These are phyloP conservation scores for Phytophthora fragariae DNA, from an alignment of 352 stramenopile genomes.

Conservation along the genomic window DNA sequence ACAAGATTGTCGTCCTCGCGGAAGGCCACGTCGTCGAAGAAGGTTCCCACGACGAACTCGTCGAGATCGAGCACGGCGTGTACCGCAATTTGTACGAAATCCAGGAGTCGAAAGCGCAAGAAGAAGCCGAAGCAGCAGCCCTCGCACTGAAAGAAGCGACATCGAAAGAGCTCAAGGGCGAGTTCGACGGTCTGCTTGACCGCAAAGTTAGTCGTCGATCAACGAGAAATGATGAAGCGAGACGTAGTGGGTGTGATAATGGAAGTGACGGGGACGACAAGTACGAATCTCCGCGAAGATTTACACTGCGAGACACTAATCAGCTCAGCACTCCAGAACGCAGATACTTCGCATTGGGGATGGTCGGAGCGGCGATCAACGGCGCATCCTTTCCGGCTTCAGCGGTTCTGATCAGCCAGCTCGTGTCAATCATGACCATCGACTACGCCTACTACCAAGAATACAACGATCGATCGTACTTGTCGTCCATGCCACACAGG, in stretches of 20 bases:
- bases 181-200: background rate
- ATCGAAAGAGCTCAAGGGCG: background rate
- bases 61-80: background rate
- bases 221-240: background rate
- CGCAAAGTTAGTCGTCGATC: background rate
- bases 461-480: conserved; percentile 35
- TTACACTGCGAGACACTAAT: conserved; percentile 4
- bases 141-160: background rate
- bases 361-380: conserved; percentile 29
- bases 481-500: conserved; percentile 24
- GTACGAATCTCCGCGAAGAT: background rate
- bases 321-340: conserved; percentile 29
- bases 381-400: conserved; percentile 31
- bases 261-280: background rate
- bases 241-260: background rate
- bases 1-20: conserved; percentile 15
- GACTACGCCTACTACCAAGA: conserved; percentile 39
- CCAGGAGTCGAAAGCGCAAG: background rate
- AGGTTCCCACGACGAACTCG: background rate
- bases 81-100: background rate
- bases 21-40: conserved; percentile 1
- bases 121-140: background rate
- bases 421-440: conserved; percentile 40
- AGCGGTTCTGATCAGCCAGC: conserved; percentile 30
- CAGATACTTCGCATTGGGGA: conserved; percentile 30